Percentiles rank a stretch among this genome's conserved stretches.
Conservation (phyloP, 2,329 filamentous ascomycete species). For the Kalaharituber pfeilii region DNA sequence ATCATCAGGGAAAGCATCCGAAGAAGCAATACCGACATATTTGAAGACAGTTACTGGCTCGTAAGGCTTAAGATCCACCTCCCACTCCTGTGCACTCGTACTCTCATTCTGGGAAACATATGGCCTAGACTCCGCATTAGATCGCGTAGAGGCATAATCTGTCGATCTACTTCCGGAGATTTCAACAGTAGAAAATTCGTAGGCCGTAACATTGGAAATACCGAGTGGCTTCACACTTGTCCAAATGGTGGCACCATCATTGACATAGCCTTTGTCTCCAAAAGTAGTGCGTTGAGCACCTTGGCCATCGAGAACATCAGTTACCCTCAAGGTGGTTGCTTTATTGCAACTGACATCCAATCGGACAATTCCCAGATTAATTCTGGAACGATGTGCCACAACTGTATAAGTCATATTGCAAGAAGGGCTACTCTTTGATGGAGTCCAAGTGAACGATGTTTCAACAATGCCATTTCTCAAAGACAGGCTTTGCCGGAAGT, state of each 20-base stretch:
- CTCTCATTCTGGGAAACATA: conserved; percentile 41
- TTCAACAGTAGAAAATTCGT: conserved; percentile 36
- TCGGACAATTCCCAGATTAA: conserved; percentile 36
- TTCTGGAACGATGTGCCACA: conserved; percentile 22
- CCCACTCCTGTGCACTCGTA: conserved; percentile 45
- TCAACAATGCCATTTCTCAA: conserved; percentile 44
- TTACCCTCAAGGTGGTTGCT: conserved; percentile 36
- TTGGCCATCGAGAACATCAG: conserved; percentile 50
- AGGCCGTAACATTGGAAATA: conserved; percentile 45
- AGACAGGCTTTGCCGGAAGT: conserved; percentile 44
- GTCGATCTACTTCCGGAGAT: conserved; percentile 25
- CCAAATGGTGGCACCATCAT: conserved; percentile 44
- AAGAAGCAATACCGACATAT: conserved; percentile 50
- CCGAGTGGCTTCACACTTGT: conserved; percentile 46
- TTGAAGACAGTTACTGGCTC: conserved; percentile 43
- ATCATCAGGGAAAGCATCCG: conserved; percentile 42
- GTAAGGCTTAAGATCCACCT: conserved; percentile 37
- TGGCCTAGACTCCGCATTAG: conserved; percentile 30
- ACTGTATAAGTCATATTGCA: conserved; percentile 44
- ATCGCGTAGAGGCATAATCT: conserved; percentile 30
- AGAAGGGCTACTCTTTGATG: conserved; percentile 30
- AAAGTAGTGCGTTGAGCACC: conserved; percentile 42
- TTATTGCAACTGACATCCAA: conserved; percentile 36
- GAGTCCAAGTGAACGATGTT: conserved; percentile 52
- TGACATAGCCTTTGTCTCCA: conserved; percentile 29